These are phyloP conservation scores for Fusarium hostae DNA, from an alignment of 2,329 filamentous ascomycete species.

Conservation along the genomic window DNA sequence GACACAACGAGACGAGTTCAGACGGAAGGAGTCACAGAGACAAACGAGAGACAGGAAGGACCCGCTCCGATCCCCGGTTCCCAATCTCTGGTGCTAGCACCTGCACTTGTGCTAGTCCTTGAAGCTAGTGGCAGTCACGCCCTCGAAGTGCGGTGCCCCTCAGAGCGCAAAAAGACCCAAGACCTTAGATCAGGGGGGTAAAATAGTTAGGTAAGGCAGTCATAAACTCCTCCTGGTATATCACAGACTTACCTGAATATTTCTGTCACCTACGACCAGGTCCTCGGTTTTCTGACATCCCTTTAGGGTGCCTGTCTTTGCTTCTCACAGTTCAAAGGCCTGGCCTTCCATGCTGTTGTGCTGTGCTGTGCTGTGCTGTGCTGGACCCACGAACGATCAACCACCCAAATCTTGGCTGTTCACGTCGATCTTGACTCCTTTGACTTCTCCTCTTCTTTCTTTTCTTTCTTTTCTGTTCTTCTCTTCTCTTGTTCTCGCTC, in stretches of 20 bases:
- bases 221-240: no score
- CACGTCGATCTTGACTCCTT: conserved; percentile 39
- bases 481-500: conserved; percentile 23
- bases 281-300: neutral
- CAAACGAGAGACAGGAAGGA: conserved; percentile 12
- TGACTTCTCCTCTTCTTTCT: conserved; percentile 31
- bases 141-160: conserved; percentile 3
- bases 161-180: neutral
- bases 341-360: neutral
- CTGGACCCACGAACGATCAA: conserved; percentile 41
- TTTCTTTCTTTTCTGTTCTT: conserved; percentile 16
- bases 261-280: neutral
- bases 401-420: conserved; percentile 30
- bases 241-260: neutral
- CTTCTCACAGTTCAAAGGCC: neutral
- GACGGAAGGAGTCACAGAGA: conserved; percentile 32
- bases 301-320: neutral
- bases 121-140: conserved; percentile 32
- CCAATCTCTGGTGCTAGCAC: conserved; percentile 20
- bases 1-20: conserved; percentile 17
- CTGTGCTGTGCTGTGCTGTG: neutral
- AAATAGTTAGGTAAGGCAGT: neutral
- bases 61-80: conserved; percentile 32
- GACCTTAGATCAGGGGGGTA: neutral
- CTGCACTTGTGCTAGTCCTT: conserved; percentile 11